Conservation (phyloP, 352 stramenopile species). For the Phytophthora boehmeriae region DNA sequence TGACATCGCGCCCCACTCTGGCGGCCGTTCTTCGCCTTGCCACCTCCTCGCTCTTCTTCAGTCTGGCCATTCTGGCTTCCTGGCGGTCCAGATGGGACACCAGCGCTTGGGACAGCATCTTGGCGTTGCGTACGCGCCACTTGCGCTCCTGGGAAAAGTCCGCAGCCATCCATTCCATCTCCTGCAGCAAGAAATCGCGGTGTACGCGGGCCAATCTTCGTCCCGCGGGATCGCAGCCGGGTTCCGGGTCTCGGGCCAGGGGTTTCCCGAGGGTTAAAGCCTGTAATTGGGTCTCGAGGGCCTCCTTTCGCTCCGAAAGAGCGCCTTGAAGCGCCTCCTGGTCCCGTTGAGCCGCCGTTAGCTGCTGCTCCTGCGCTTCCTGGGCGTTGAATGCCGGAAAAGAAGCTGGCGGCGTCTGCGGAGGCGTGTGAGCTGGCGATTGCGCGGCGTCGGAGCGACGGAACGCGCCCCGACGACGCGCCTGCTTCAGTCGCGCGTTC, state of each 20-base stretch:
- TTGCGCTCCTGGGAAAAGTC: conserved; percentile 93
- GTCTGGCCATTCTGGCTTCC: conserved; percentile 26
- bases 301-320: conserved; percentile 47
- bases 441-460: conserved; percentile 26
- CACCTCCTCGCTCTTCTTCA: conserved; percentile 46
- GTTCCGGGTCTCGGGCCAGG: conserved; percentile 37
- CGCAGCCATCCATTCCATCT: conserved; percentile 93
- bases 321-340: conserved; percentile 33
- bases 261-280: conserved; percentile 57
- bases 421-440: conserved; percentile 2
- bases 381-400: conserved; percentile 13
- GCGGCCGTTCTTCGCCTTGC: conserved; percentile 60
- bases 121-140: conserved; percentile 79
- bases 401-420: conserved; percentile 37
- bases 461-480: conserved; percentile 39
- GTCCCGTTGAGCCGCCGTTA: conserved; percentile 16
- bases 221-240: conserved; percentile 44
- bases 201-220: conserved; percentile 49
- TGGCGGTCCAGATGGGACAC: conserved; percentile 31
- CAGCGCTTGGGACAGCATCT: conserved; percentile 72
- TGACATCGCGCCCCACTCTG: conserved; percentile 88
- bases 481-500: conserved; percentile 77
- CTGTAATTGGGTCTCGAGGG: conserved; percentile 45
- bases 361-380: conserved; percentile 21
- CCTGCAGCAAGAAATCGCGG: conserved; percentile 80